phyloP scores from a whole-genome alignment of 202 grass and related monocot species.

The Panicum virgatum region DNA sequence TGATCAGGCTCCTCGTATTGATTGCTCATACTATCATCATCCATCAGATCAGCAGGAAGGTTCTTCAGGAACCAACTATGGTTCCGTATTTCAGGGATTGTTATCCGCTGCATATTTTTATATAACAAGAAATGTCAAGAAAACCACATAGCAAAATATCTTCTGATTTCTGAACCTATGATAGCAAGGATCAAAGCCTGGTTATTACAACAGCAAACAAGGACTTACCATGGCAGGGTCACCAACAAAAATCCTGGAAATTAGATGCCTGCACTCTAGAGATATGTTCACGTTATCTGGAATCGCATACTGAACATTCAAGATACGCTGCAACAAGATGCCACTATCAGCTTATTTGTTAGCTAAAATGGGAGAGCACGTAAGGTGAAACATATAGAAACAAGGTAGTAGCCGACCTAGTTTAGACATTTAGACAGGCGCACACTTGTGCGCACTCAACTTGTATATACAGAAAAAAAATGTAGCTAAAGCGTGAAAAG shows the following conservation, averaged over 20 bases:
- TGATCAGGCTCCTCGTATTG: conserved; percentile 78
- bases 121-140: conserved; percentile 3
- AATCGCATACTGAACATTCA: conserved; percentile 85
- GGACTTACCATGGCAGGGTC: conserved; percentile 68
- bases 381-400: conserved; percentile 18
- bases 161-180: neutral
- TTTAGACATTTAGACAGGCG: neutral
- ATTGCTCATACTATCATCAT: conserved; percentile 60
- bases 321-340: conserved; percentile 60
- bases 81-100: conserved; percentile 65
- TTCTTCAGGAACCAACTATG: conserved; percentile 82
- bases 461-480: neutral
- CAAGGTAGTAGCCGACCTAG: neutral
- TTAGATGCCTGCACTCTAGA: conserved; percentile 64
- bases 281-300: conserved; percentile 78
- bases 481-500: neutral
- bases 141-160: conserved; percentile 9
- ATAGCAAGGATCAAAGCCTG: neutral
- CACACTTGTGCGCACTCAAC: neutral
- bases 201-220: conserved; percentile 13
- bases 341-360: conserved; percentile 32
- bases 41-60: conserved; percentile 72
- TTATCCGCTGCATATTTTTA: conserved; percentile 66
- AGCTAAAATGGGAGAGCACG: conserved; percentile 6
- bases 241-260: conserved; percentile 73